Base-by-base conservation (phyloP, 345 rosid genomes). In the Moricandia moricandioides region DNA sequence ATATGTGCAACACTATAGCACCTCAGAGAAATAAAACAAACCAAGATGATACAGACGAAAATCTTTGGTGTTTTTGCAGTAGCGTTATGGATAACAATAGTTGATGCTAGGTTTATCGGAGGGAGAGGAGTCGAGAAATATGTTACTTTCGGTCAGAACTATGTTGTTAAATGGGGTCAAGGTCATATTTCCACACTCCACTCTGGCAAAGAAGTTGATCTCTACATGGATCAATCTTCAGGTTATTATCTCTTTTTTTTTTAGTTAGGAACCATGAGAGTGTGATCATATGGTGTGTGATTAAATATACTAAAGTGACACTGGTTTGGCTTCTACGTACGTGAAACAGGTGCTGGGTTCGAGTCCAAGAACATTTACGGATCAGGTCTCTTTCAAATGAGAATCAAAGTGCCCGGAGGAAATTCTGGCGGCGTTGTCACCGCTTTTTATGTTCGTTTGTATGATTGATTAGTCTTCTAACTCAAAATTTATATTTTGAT, bases 381-480 rank as follows among this genome's bases (percentile, higher is more conserved):
- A 9, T 84, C 86, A 51, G 97, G 97, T 61, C 82, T 79, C 58
- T 84, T 87, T 74, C 60, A 83, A 40, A 27, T 85, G 73, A 83
- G 74, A 62, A 82, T 88, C 24, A 91, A 86, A 85, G 65, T 86
- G 29, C 88, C 92, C 2, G 71, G 56, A 55, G 86, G 76, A 58
- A 83, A 88, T 82, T 78, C 94, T 33, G 86, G 83, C 1, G 93
- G 94, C 27, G 84, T 87, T 49, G 85, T 91, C 18, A 87, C 94
- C 0, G 90, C 92, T 18, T 88, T 83, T 67, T 91, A 91, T 70
- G 94, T 89, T 29, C 65, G 83, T 75, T 63, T 40, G 11, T 40
- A 8, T 68, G 47, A 17, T 13, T 66, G 18, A 17, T 55, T 21
- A 21, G 24, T 21, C 24, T 21, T 64, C 49, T 52, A 39, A 61